A percentile compares a stretch with the other conserved stretches of the same genome.
Evolutionary conservation across 768 basidiomycete genomes (phyloP).

Genomic region (Rhodotorula taiwanensis): DNA sequence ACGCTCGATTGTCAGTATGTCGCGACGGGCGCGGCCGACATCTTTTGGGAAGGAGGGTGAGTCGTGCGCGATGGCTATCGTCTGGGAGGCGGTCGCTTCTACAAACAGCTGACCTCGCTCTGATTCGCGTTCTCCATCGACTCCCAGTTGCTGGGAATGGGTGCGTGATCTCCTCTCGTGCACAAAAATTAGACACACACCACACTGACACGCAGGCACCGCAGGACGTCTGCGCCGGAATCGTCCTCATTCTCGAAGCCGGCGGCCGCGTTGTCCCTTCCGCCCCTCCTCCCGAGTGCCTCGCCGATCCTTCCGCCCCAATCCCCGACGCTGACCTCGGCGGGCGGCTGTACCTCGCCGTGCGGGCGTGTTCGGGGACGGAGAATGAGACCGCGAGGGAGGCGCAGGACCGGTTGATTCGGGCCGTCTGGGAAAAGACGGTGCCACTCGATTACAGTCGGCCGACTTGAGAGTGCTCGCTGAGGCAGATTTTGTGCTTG

Average conservation of each 20-base stretch:
- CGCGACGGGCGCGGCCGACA: slow-evolving; percentile 37
- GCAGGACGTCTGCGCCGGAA: slow-evolving; percentile 35
- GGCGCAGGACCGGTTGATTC: slow-evolving; percentile 32
- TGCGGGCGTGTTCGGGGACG: slow-evolving; percentile 29
- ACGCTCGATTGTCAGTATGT: slow-evolving; percentile 38
- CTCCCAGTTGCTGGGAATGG: slow-evolving; percentile 33
- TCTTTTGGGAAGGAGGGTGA: slow-evolving; percentile 34
- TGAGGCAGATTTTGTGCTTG: too few relatives aligned
- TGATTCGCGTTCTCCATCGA: neutral
- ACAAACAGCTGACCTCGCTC: neutral
- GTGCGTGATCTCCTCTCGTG: slow-evolving; percentile 5
- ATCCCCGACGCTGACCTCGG: slow-evolving; percentile 37
- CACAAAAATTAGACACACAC: too few relatives aligned
- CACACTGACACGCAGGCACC: too few relatives aligned
- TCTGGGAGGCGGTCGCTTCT: neutral
- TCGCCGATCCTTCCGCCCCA: neutral
- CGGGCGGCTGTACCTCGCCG: slow-evolving; percentile 36
- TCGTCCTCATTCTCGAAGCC: slow-evolving; percentile 26
- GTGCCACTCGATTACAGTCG: slow-evolving; percentile 36
- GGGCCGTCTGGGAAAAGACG: slow-evolving; percentile 32
- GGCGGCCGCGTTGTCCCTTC: slow-evolving; percentile 36
- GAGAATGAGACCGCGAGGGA: slow-evolving; percentile 25
- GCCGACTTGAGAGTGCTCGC: slow-evolving; percentile 31
- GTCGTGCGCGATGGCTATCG: neutral
- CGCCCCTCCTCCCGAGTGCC: slow-evolving; percentile 1